phyloP scores from a whole-genome alignment of 2,329 filamentous ascomycete species.

The Fusarium bulbicola region DNA sequence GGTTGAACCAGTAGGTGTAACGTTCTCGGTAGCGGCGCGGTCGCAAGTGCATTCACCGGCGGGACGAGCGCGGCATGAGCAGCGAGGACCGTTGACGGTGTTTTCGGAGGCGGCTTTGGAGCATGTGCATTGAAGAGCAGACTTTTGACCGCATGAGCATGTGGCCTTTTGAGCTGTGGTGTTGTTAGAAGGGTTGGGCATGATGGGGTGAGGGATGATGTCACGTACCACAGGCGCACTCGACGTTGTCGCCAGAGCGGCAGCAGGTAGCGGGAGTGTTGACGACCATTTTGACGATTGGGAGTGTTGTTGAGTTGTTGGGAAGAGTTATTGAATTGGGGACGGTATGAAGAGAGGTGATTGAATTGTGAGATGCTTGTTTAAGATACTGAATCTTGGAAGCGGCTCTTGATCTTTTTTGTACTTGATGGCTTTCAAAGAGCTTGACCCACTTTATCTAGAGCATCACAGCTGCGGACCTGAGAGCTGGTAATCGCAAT shows the following conservation, averaged over 20 bases:
- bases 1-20: slow-evolving; percentile 63
- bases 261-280: slow-evolving; percentile 62
- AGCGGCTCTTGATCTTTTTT: slow-evolving; percentile 38
- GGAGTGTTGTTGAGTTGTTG: background rate
- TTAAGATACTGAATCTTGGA: background rate
- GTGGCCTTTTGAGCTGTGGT: slow-evolving; percentile 68
- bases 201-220: background rate
- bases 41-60: slow-evolving; percentile 86
- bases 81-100: slow-evolving; percentile 74
- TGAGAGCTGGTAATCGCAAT: slow-evolving; percentile 26
- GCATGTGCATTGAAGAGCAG: slow-evolving; percentile 87
- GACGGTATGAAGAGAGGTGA: background rate
- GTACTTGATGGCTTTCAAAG: slow-evolving; percentile 25
- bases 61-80: slow-evolving; percentile 84
- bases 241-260: slow-evolving; percentile 59
- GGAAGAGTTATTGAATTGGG: background rate
- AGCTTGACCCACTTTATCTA: slow-evolving; percentile 22
- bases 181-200: background rate
- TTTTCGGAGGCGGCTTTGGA: slow-evolving; percentile 82
- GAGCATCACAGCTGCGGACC: background rate
- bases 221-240: slow-evolving; percentile 67
- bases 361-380: slow-evolving; percentile 6
- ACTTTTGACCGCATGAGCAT: slow-evolving; percentile 91
- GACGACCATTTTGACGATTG: slow-evolving; percentile 44
- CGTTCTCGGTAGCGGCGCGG: slow-evolving; percentile 75